Percentiles rank a stretch among this genome's conserved stretches.
These are phyloP conservation scores for Alliaria petiolata DNA, from an alignment of 345 rosid genomes.

Conservation along the genomic window DNA sequence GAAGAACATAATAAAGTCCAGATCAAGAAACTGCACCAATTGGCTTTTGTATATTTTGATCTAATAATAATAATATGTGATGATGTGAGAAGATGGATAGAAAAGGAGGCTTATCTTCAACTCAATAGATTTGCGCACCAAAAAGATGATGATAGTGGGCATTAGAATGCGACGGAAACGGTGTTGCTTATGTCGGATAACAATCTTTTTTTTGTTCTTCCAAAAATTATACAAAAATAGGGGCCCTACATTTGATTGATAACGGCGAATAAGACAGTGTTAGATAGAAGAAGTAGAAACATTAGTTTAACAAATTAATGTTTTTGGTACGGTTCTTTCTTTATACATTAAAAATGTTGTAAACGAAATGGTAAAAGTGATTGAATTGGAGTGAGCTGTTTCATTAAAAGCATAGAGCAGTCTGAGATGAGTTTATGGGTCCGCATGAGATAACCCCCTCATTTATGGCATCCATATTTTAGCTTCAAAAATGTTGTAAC, in stretches of 20 bases:
- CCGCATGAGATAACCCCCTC: not conserved
- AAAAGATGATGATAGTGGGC: constrained; percentile 16
- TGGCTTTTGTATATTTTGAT: not conserved
- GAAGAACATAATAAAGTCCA: constrained; percentile 10
- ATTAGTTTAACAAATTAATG: not conserved
- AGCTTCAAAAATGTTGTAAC: not conserved
- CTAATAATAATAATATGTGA: not conserved
- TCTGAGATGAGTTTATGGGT: constrained; percentile 15
- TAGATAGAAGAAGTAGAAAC: not conserved
- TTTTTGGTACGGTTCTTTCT: constrained; percentile 5
- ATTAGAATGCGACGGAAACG: constrained; percentile 10
- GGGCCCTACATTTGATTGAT: constrained; percentile 18
- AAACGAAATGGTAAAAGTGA: not conserved
- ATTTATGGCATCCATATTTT: not conserved
- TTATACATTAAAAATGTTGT: constrained; percentile 6
- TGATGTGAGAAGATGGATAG: not conserved
- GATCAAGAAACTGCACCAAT: constrained; percentile 10
- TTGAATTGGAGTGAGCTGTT: constrained; percentile 14
- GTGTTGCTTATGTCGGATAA: constrained; percentile 21
- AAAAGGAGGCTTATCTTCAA: constrained; percentile 28
- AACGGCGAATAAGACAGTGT: constrained; percentile 1
- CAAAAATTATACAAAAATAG: not conserved
- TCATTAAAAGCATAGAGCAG: constrained; percentile 12
- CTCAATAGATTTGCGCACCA: not conserved
- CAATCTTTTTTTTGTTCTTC: not conserved